Conservation (phyloP, 73 alveolate species). For the Stentor coeruleus region DNA sequence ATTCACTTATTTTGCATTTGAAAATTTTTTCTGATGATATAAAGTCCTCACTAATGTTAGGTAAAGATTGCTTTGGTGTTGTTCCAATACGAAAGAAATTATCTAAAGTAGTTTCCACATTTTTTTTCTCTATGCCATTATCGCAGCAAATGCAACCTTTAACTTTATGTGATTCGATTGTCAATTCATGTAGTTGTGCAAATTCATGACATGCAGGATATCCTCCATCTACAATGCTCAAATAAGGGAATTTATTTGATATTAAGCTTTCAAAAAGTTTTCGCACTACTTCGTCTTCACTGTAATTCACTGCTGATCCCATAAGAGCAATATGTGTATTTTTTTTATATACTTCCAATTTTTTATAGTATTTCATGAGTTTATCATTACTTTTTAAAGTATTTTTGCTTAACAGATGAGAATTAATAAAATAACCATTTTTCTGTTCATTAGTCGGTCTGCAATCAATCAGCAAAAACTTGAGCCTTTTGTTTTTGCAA, state of each 20-base stretch:
- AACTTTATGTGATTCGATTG: neutral
- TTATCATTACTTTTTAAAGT: neutral
- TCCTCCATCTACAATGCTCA: slow-evolving; percentile 27
- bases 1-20: neutral
- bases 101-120: neutral
- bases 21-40: neutral
- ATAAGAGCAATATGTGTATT: neutral
- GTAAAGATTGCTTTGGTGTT: neutral
- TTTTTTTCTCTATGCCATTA: neutral
- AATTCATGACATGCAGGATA: slow-evolving; percentile 23
- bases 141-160: neutral
- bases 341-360: neutral
- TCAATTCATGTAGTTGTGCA: neutral
- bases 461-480: neutral
- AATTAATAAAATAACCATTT: neutral
- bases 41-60: no score
- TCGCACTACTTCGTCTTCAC: neutral
- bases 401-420: neutral
- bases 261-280: neutral
- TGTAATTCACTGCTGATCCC: neutral
- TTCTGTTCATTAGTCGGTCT: neutral
- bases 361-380: neutral
- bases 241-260: slow-evolving; percentile 11
- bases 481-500: neutral
- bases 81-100: neutral